Base-by-base conservation (phyloP, 116 monocot species). In the Dioscorea cayenensis region DNA sequence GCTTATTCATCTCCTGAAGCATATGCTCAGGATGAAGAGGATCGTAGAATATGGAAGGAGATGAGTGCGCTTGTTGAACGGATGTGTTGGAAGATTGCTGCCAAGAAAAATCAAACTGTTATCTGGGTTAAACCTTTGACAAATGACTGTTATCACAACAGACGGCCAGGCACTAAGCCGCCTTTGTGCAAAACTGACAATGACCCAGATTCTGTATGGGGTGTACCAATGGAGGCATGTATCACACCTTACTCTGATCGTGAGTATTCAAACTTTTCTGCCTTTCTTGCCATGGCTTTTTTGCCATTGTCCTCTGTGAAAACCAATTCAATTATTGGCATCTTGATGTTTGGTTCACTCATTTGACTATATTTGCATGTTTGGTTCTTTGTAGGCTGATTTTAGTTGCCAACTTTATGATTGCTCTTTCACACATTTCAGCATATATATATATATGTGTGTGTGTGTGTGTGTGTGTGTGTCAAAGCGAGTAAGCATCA, bases 1-100 rank as follows among this genome's bases (percentile, higher is more conserved):
- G 95, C 86, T 27, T 95, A 95, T 76, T 95, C 95, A 23, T 95
- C 95, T 67, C 95, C 95, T 32, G 95, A 95, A 82, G 95, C 95
- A 68, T 95, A 95, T 89, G 95, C 95, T 52, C 86, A 91, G 55
- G 95, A 95, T 76, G 95, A 95, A 76, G 91, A 95, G 69, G 89
- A 95, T 82, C 83, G 82, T 20, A 83, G 81, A 71, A 95, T 95
- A 65, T 95, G 95, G 95, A 86, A 66, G 68, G 79, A 86, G 75
- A 95, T 95, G 95, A 95, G 95, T 77, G 71, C 82, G 0, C 77
- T 95, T 67, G 91, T 95, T 32, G 86, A 91, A 63, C 69, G 95
- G 63, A 95, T 95, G 95, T 95, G 95, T 73, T 95, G 95, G 95
- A 89, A 83, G 73, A 86, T 95, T 83, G 95, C 95, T 66, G 78